A percentile compares a stretch with the other conserved stretches of the same genome.
Conservation (phyloP, 192 early-diverging fungal species). For the Obelidium mucronatum region DNA sequence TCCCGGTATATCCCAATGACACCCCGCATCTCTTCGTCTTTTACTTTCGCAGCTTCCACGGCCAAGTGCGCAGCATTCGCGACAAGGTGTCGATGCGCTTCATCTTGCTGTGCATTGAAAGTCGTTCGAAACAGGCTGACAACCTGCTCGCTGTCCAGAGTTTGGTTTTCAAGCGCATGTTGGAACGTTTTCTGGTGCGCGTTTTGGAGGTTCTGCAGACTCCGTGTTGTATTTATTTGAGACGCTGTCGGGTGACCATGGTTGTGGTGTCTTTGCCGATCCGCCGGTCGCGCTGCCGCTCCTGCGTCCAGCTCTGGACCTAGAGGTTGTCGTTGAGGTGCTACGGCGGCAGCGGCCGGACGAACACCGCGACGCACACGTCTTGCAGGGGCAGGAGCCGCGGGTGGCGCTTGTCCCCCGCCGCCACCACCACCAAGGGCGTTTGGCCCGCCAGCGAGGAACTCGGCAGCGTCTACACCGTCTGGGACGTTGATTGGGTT, state of each 20-base stretch:
- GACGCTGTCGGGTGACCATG: background rate
- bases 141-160: background rate
- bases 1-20: background rate
- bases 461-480: background rate
- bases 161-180: background rate
- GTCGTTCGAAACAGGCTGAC: background rate
- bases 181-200: background rate
- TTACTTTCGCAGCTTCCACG: background rate
- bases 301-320: background rate
- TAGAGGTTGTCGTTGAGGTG: no score
- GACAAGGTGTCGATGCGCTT: background rate
- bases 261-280: background rate
- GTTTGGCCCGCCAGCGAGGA: background rate
- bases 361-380: background rate
- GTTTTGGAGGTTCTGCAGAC: background rate
- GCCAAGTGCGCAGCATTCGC: background rate
- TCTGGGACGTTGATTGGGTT: conserved; percentile 43
- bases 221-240: background rate
- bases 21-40: background rate
- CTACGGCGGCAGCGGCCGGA: background rate
- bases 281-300: background rate
- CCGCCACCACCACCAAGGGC: background rate
- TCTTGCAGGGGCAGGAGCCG: background rate
- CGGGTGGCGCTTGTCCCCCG: background rate
- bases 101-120: background rate